Evolutionary conservation across 768 basidiomycete genomes (phyloP).

Genomic region (Trametes gibbosa): DNA sequence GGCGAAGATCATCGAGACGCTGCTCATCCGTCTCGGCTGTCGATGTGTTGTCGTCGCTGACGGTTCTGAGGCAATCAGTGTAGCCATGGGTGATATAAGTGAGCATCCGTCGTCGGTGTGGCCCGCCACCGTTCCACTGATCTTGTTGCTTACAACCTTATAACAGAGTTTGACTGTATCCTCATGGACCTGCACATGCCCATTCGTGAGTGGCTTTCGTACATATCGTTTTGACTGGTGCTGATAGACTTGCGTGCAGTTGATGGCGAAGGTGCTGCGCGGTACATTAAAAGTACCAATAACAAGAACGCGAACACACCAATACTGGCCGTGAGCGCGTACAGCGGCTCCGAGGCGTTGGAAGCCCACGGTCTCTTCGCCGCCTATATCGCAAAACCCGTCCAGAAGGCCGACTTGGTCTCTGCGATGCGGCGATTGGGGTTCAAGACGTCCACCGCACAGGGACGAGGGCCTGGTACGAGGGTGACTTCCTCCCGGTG

Average conservation of each 20-base stretch:
- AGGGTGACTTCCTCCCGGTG: constrained; percentile 20
- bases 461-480: constrained; percentile 34
- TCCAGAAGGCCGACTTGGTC: constrained; percentile 84
- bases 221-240: not conserved
- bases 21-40: constrained; percentile 91
- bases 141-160: no score
- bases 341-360: constrained; percentile 66
- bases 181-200: constrained; percentile 97
- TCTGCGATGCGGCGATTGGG: constrained; percentile 81
- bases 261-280: constrained; percentile 93
- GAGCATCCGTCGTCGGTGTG: constrained; percentile 35
- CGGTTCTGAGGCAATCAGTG: constrained; percentile 95
- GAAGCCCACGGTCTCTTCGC: constrained; percentile 71
- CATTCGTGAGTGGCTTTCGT: constrained; percentile 58
- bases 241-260: constrained; percentile 42
- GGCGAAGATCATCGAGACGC: constrained; percentile 93
- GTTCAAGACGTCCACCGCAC: constrained; percentile 81
- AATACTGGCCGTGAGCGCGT: constrained; percentile 89
- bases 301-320: constrained; percentile 93
- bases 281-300: constrained; percentile 96
- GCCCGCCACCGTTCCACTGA: constrained; percentile 24
- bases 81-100: constrained; percentile 98
- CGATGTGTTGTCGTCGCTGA: constrained; percentile 94
- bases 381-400: constrained; percentile 82
- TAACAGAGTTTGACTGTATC: constrained; percentile 89